phyloP scores from a whole-genome alignment of 1,284 basidiomycete genomes.

The Taiwanofungus camphoratus region DNA sequence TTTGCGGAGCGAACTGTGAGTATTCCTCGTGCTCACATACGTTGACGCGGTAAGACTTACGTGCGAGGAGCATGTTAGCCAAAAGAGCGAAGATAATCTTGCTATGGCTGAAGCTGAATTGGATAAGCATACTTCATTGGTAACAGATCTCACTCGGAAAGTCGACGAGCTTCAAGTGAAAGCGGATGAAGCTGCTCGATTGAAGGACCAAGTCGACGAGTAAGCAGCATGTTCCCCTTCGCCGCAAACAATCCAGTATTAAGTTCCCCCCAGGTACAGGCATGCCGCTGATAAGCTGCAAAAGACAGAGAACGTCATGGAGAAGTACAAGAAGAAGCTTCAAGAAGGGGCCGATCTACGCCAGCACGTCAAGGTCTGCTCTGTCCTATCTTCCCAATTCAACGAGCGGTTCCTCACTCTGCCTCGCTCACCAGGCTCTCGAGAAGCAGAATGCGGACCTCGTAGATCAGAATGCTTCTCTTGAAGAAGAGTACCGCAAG shows the following conservation, averaged over 20 bases:
- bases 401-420: neutral
- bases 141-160: slow-evolving; percentile 71
- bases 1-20: slow-evolving; percentile 75
- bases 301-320: slow-evolving; percentile 95
- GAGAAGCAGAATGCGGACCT: slow-evolving; percentile 92
- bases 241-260: no score
- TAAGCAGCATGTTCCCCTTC: slow-evolving; percentile 36
- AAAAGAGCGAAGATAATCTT: slow-evolving; percentile 86
- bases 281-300: slow-evolving; percentile 88
- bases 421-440: slow-evolving; percentile 52
- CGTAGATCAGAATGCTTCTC: slow-evolving; percentile 83
- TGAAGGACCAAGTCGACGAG: slow-evolving; percentile 96
- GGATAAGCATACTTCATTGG: slow-evolving; percentile 65
- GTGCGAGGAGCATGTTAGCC: slow-evolving; percentile 45
- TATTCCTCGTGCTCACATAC: slow-evolving; percentile 11
- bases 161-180: slow-evolving; percentile 78
- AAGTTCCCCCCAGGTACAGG: slow-evolving; percentile 55
- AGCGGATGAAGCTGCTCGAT: slow-evolving; percentile 70
- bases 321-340: slow-evolving; percentile 98
- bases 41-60: slow-evolving; percentile 15
- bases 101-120: slow-evolving; percentile 74
- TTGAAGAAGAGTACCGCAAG: slow-evolving; percentile 89
- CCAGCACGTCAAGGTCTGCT: slow-evolving; percentile 73
- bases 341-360: slow-evolving; percentile 90
- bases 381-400: slow-evolving; percentile 4